phyloP scores from a whole-genome alignment of 108 stramenopile species.

The Aurantiochytrium sp. region DNA sequence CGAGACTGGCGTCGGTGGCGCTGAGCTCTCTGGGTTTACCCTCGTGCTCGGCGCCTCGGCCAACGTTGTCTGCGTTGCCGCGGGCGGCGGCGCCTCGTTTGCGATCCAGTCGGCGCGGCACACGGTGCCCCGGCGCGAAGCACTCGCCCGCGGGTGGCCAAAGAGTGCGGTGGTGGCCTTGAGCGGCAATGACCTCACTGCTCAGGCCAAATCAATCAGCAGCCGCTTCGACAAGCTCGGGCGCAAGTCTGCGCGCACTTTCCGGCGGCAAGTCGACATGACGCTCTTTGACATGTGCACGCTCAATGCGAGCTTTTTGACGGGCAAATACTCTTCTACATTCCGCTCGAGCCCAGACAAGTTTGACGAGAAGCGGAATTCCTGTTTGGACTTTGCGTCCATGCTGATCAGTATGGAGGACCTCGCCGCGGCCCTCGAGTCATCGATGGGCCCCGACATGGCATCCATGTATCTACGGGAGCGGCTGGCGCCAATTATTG shows the following conservation, averaged over 20 bases:
- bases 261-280: not conserved
- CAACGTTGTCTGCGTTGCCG: not conserved
- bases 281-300: not conserved
- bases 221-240: not conserved
- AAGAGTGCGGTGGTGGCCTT: not conserved
- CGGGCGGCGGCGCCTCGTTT: not conserved
- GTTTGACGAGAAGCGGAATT: slow-evolving; percentile 21
- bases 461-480: not conserved
- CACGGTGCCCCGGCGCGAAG: not conserved
- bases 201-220: not conserved
- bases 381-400: not conserved
- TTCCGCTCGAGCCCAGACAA: not conserved
- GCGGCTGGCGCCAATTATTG: not conserved
- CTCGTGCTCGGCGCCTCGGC: not conserved
- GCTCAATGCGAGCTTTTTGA: not conserved
- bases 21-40: too few relatives aligned
- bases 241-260: not conserved
- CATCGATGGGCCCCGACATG: not conserved
- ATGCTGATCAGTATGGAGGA: not conserved
- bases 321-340: not conserved
- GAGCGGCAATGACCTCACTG: not conserved
- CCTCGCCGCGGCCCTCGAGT: not conserved
- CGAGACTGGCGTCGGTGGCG: too few relatives aligned
- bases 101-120: not conserved
- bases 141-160: not conserved